Base-by-base conservation (phyloP, 2,329 filamentous ascomycete species). In the Stachybotrys chlorohalonatus region DNA sequence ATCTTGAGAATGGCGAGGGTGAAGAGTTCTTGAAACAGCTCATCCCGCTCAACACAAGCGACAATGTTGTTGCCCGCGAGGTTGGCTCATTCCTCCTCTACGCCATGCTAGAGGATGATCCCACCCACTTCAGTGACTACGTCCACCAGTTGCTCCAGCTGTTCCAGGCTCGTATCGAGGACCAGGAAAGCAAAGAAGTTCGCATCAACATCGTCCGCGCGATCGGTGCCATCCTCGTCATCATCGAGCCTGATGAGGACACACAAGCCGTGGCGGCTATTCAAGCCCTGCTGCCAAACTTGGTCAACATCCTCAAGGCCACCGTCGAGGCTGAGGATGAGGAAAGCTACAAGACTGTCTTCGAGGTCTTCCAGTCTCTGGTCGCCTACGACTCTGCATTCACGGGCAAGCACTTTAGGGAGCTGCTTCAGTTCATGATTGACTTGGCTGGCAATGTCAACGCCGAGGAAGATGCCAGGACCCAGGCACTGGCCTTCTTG, bases 301-400 rank as follows among this genome's bases (percentile, higher is more conserved):
- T 97, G 87, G 93, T 97, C 56, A 82, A 85, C 59, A 90, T 96
- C 11, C 80, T 97, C 61, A 94, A 96, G 79, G 81, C 86, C 59
- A 84, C 89, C 31, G 88, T 97, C 56, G 82, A 90, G 63, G 81
- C 82, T 55, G 82, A 83, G 55, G 88, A 96, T 63, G 92, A 96
- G 63, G 92, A 96, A 68, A 87, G 88, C 68, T 86, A 89, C 63
- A 90, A 93, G 78, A 86, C 93, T 68, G 84, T 90, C 31, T 99
- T 97, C 64, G 94, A 97, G 69, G 91, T 96, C 61, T 96, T 97
- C 82, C 94, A 97, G 77, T 94, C 90, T 52, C 86, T 96, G 64
- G 82, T 99, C 53, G 89, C 88, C 59, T 96, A 90, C 70, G 93
- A 96, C 69, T 87, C 90, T 32, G 83, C 89, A 50, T 82, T 97